Base-by-base conservation (phyloP, 2,329 filamentous ascomycete species). In the Ophiostoma australiae region DNA sequence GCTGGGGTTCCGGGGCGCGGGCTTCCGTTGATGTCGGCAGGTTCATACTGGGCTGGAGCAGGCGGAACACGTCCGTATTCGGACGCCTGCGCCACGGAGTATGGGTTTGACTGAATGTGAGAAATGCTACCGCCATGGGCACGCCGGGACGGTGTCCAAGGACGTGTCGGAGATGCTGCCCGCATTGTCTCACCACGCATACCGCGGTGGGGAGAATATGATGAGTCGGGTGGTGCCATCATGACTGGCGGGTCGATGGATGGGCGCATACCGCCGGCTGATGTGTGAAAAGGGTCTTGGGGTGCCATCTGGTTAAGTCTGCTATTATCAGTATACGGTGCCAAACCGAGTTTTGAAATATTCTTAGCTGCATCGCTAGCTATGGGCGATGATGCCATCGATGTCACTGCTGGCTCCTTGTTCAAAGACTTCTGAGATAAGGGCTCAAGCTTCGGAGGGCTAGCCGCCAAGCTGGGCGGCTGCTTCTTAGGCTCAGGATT, bases 1-100 rank as follows among this genome's bases (percentile, higher is more conserved):
- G 93, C 93, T 1, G 94, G 93, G 0, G 94, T 97, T 5, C 94
- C 94, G 1, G 95, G 94, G 72, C 95, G 84, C 7, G 95, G 94
- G 73, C 88, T 94, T 68, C 95, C 95, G 77, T 98, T 94, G 72
- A 98, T 81, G 76, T 97, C 94, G 31, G 90, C 85, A 0, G 93
- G 92, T 79, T 98, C 95, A 79, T 95, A 98, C 4, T 89, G 85
- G 33, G 90, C 82, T 74, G 84, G 89, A 0, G 89, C 87, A 0
- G 91, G 87, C 2, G 91, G 87, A 69, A 73, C 69, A 2, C 91
- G 86, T 37, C 85, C 80, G 80, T 91, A 92, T 73, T 94, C 91
- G 41, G 82, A 81, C 3, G 83, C 83, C 0, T 67, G 69, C 27
- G 69, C 58, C 58, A 63, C 27, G 0, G 68, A 68, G 63, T 69